Conservation (phyloP, 139 green algal genomes). For the Closterium sp. region DNA sequence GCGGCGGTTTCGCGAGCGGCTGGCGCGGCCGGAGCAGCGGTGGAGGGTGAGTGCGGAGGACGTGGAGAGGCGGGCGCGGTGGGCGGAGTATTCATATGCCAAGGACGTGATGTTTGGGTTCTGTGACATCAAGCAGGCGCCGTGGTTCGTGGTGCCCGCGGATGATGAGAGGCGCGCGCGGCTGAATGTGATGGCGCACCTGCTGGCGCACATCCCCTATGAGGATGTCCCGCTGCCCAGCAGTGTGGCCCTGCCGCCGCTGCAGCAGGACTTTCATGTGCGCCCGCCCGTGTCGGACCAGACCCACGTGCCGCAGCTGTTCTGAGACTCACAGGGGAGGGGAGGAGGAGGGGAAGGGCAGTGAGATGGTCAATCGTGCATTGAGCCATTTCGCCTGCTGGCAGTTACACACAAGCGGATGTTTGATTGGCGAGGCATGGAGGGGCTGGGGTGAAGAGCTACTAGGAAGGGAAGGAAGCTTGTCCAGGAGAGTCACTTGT, state of each 20-base stretch:
- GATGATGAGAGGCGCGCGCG: slow-evolving; percentile 49
- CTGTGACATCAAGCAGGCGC: slow-evolving; percentile 24
- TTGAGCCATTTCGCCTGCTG: too few relatives aligned
- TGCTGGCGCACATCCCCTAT: slow-evolving; percentile 40
- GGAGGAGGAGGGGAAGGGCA: too few relatives aligned
- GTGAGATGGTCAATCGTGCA: too few relatives aligned
- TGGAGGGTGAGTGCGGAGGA: slow-evolving; percentile 57
- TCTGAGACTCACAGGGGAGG: background rate
- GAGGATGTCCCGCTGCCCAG: background rate
- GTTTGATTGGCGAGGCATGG: too few relatives aligned
- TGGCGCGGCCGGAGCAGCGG: slow-evolving; percentile 42
- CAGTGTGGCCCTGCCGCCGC: background rate
- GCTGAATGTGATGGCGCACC: slow-evolving; percentile 51
- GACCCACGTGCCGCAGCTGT: slow-evolving; percentile 1
- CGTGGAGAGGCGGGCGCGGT: slow-evolving; percentile 32
- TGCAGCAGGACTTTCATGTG: slow-evolving; percentile 17
- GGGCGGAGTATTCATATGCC: slow-evolving; percentile 50
- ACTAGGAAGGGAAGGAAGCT: too few relatives aligned
- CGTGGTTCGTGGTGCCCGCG: slow-evolving; percentile 33
- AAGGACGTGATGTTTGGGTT: slow-evolving; percentile 55
- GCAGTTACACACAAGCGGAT: too few relatives aligned
- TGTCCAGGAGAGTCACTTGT: too few relatives aligned
- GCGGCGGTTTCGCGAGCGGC: slow-evolving; percentile 44
- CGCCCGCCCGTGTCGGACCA: slow-evolving; percentile 11
- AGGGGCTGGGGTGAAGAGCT: too few relatives aligned